These are phyloP conservation scores for Termitomyces sp. DNA, from an alignment of 768 basidiomycete genomes.

Conservation along the genomic window DNA sequence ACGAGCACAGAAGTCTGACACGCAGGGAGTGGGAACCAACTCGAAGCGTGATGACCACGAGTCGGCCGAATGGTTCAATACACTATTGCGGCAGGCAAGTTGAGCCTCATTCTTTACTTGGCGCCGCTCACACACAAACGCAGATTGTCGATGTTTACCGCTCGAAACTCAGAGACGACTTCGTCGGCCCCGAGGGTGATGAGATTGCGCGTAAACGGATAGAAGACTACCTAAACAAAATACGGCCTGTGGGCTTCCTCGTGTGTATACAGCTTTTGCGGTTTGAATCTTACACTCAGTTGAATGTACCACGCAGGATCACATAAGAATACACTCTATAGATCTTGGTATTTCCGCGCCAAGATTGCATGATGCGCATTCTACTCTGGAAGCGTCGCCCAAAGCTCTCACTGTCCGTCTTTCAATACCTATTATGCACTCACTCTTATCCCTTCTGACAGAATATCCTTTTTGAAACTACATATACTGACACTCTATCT, in stretches of 20 bases:
- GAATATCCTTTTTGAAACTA: conserved; percentile 81
- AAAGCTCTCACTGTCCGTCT: conserved; percentile 27
- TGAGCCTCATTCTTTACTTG: not conserved
- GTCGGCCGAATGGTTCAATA: conserved; percentile 90
- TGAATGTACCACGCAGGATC: conserved; percentile 49
- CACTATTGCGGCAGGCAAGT: conserved; percentile 73
- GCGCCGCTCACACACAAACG: not conserved
- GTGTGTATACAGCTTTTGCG: conserved; percentile 39
- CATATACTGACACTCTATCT: conserved; percentile 81
- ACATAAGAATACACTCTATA: conserved; percentile 81
- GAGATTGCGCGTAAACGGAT: conserved; percentile 78
- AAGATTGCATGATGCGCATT: conserved; percentile 64
- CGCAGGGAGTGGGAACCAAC: conserved; percentile 19
- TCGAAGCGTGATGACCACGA: conserved; percentile 41
- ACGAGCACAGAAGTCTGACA: conserved; percentile 30
- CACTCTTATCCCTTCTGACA: conserved; percentile 24
- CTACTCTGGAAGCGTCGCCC: conserved; percentile 30
- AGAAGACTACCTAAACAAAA: conserved; percentile 77
- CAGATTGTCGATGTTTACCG: conserved; percentile 74
- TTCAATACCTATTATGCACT: not conserved
- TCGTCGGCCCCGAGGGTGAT: conserved; percentile 71
- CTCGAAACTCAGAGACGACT: conserved; percentile 69
- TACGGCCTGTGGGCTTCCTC: conserved; percentile 66
- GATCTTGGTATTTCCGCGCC: conserved; percentile 84
- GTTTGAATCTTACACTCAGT: not conserved